phyloP scores from a whole-genome alignment of 176 grass and related monocot species.

The Aegilops tauschii region DNA sequence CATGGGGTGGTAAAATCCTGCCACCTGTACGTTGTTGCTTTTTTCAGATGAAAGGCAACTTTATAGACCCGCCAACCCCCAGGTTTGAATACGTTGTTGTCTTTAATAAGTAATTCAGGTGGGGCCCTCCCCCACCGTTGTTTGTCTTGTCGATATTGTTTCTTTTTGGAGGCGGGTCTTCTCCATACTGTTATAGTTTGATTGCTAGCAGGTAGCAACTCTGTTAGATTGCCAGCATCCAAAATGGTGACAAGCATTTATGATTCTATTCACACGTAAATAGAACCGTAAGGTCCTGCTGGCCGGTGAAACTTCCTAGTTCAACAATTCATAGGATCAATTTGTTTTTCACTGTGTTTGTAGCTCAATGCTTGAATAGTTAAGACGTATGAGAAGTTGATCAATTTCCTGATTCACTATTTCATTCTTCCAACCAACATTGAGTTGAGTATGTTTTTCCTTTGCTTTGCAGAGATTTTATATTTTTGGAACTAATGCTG shows the following conservation, averaged over 20 bases:
- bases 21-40: background rate
- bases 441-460: constrained; percentile 13
- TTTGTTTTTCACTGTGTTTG: background rate
- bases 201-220: background rate
- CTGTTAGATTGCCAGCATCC: background rate
- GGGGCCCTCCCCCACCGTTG: background rate
- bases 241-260: background rate
- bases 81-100: background rate
- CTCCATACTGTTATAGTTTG: background rate
- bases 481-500: constrained; percentile 72
- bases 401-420: constrained; percentile 3
- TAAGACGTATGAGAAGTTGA: background rate
- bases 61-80: background rate
- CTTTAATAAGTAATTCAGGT: background rate
- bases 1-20: background rate
- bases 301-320: background rate
- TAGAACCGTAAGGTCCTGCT: background rate
- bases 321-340: background rate
- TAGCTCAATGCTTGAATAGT: background rate
- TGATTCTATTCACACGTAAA: background rate
- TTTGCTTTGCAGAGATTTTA: constrained; percentile 69
- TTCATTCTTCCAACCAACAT: background rate
- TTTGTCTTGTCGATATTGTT: background rate
- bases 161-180: background rate
- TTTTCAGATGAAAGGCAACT: background rate